Evolutionary conservation across 306 rosid genomes (phyloP).

Genomic region (Fagus crenata): DNA sequence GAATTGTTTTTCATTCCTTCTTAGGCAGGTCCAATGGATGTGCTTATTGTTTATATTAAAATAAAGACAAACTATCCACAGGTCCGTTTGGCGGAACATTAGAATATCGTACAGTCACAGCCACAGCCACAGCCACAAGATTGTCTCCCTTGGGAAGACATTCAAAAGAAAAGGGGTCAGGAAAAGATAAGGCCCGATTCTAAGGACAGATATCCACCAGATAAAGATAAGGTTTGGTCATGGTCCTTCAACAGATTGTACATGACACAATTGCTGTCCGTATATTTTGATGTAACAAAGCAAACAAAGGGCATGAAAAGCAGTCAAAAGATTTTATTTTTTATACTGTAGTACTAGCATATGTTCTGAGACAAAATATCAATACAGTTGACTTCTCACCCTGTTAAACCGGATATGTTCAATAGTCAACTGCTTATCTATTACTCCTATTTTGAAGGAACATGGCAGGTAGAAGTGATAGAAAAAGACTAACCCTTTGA

Average conservation of each 20-base stretch:
- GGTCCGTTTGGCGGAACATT: not conserved
- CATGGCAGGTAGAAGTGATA: not conserved
- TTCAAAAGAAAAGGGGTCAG: slow-evolving; percentile 19
- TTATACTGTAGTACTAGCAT: slow-evolving; percentile 20
- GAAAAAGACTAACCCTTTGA: slow-evolving; percentile 79
- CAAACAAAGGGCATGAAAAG: slow-evolving; percentile 32
- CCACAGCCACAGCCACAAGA: slow-evolving; percentile 22
- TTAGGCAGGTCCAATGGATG: not conserved
- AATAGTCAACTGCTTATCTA: not conserved
- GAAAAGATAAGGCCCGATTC: slow-evolving; percentile 18
- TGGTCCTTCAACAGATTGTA: slow-evolving; percentile 20
- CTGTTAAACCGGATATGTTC: slow-evolving; percentile 10
- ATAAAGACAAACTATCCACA: not conserved
- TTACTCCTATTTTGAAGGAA: not conserved
- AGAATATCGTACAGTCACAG: slow-evolving; percentile 21
- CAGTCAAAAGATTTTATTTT: slow-evolving; percentile 45
- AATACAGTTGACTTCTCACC: slow-evolving; percentile 34
- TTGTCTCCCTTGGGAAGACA: slow-evolving; percentile 18
- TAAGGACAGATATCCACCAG: slow-evolving; percentile 23
- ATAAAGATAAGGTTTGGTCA: slow-evolving; percentile 10
- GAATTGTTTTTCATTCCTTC: not conserved
- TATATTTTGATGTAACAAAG: slow-evolving; percentile 22
- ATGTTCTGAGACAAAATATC: slow-evolving; percentile 28
- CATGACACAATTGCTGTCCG: slow-evolving; percentile 19
- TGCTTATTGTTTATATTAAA: not conserved